phyloP scores from a whole-genome alignment of 345 rosid species.

The Ceriops decandra region DNA sequence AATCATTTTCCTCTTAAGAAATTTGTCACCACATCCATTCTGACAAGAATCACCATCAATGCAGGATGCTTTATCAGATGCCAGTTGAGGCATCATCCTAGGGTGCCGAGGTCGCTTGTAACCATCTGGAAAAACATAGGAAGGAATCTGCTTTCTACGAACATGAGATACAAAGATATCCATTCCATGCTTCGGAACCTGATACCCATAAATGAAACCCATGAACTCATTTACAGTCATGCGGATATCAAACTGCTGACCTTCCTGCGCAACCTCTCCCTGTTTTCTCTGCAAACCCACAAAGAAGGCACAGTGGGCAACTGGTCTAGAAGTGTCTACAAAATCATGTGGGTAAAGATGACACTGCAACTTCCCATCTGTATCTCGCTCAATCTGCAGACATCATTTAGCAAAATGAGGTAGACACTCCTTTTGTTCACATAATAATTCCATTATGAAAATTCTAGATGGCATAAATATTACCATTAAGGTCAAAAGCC shows the following conservation, averaged over 20 bases:
- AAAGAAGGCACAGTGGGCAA: conserved; percentile 65
- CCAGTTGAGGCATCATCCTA: neutral
- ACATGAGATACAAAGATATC: conserved; percentile 65
- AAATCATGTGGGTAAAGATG: conserved; percentile 70
- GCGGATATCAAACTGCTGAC: conserved; percentile 75
- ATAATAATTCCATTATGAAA: no score
- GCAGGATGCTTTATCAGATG: neutral
- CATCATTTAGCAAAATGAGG: no score
- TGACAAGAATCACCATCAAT: neutral
- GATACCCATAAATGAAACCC: conserved; percentile 50
- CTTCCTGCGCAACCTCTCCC: conserved; percentile 54
- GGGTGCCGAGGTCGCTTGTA: conserved; percentile 40
- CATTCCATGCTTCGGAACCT: conserved; percentile 78
- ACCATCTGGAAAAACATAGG: conserved; percentile 65
- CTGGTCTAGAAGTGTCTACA: conserved; percentile 46
- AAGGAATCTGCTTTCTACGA: conserved; percentile 64
- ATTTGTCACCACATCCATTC: neutral
- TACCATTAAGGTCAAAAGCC: conserved; percentile 70
- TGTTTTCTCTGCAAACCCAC: conserved; percentile 75
- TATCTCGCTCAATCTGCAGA: conserved; percentile 69
- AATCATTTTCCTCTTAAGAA: conserved; percentile 44
- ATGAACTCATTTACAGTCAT: conserved; percentile 62
- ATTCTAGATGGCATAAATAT: no score
- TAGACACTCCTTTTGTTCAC: no score
- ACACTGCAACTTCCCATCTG: conserved; percentile 68